phyloP scores from a whole-genome alignment of 352 stramenopile species.

The Pythium monospermum region DNA sequence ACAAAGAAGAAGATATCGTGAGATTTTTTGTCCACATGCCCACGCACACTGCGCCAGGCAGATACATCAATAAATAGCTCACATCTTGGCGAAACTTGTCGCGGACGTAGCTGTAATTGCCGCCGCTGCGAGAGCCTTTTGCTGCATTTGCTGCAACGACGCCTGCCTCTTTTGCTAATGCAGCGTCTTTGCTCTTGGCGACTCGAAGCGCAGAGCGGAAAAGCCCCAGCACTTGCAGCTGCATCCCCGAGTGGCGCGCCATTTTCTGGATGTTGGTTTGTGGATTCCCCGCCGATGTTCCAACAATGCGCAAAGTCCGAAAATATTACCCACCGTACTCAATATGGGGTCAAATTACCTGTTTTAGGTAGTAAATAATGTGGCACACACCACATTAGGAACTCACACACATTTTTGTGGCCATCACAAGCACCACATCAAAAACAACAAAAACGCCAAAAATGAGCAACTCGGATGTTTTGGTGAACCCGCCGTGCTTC shows the following conservation, averaged over 20 bases:
- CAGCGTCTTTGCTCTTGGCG: conserved; percentile 51
- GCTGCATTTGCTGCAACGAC: not conserved
- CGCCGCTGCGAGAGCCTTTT: not conserved
- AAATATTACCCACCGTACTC: not conserved
- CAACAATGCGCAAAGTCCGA: no score
- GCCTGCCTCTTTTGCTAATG: conserved; percentile 17
- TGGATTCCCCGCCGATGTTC: conserved; percentile 9
- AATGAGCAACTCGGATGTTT: conserved; percentile 27
- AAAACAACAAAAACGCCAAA: no score
- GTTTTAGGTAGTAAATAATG: no score
- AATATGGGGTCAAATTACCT: no score
- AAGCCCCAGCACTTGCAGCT: conserved; percentile 70
- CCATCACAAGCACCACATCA: no score
- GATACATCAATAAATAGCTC: conserved; percentile 5
- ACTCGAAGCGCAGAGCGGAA: conserved; percentile 60
- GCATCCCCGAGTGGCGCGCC: conserved; percentile 59
- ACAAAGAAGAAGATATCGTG: no score
- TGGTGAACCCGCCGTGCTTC: conserved; percentile 78
- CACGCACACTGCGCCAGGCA: no score
- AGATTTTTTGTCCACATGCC: no score
- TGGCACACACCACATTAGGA: no score
- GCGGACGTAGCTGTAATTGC: conserved; percentile 53
- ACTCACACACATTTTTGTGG: no score
- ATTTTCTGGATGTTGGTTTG: no score
- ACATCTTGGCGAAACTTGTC: conserved; percentile 76